These are phyloP conservation scores for Penicillium alfredii DNA, from an alignment of 495 filamentous ascomycete genomes.

Conservation along the genomic window DNA sequence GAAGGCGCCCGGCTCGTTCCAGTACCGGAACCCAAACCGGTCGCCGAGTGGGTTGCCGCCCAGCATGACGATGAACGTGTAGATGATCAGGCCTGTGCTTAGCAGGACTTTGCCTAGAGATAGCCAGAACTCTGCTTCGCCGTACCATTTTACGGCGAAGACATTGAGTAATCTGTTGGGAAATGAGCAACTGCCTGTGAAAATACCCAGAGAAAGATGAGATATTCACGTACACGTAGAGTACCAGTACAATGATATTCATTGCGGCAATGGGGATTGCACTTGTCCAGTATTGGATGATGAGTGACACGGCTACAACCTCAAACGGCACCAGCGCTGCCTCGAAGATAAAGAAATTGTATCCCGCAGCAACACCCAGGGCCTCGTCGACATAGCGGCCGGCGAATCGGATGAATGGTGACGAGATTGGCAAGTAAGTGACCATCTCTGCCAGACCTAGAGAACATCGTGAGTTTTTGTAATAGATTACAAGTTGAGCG, in stretches of 20 bases:
- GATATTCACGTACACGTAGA: constrained; percentile 46
- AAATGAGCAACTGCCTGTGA: no score
- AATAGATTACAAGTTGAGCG: no score
- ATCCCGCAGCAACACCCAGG: constrained; percentile 55
- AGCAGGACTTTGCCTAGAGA: constrained; percentile 65
- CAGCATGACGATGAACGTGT: constrained; percentile 69
- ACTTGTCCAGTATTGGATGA: constrained; percentile 44
- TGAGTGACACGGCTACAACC: constrained; percentile 39
- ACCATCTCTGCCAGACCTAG: constrained; percentile 74
- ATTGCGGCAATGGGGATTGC: constrained; percentile 38
- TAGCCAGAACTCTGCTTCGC: constrained; percentile 70
- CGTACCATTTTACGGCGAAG: constrained; percentile 69
- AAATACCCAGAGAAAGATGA: no score
- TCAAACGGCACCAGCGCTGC: constrained; percentile 41
- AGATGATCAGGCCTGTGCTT: constrained; percentile 61
- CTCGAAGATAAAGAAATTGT: constrained; percentile 66
- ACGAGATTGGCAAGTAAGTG: constrained; percentile 72
- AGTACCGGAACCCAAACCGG: constrained; percentile 74
- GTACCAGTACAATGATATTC: constrained; percentile 37
- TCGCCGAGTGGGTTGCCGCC: constrained; percentile 66
- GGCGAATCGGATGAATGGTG: constrained; percentile 78
- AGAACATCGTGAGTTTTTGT: constrained; percentile 13
- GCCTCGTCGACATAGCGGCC: constrained; percentile 71
- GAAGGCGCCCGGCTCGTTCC: constrained; percentile 68
- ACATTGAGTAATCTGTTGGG: constrained; percentile 45